Base-by-base conservation (phyloP, 202 grass and related monocot species). In the Schoenoplectus tabernaemontani region DNA sequence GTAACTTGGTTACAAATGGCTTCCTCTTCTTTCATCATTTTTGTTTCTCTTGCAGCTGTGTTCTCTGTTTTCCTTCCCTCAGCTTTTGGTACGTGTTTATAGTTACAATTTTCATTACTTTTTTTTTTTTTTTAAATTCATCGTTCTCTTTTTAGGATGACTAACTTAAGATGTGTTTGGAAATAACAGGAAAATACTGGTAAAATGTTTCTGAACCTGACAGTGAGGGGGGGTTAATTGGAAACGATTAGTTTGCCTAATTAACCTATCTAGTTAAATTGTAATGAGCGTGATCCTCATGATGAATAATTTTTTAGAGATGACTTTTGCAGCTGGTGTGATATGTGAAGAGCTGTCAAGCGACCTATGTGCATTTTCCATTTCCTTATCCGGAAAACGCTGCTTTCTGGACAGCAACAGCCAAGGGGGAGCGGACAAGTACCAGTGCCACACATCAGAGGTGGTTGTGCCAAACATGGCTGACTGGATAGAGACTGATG, bases 401-500 rank as follows among this genome's bases (percentile, higher is more conserved):
- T 93, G 88, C 82, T 59, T 88, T 62, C 84, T 90, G 66, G 91
- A 90, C 74, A 88, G 79, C 56, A 73, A 60, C 59, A 51, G 65
- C 0, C 48, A 83, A 73, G 74, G 77, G 5, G 67, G 73, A 28
- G 16, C 8, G 0, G 57, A 53, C 34, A 62, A 76, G 57, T 84
- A 78, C 38, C 73, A 80, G 76, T 93, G 88, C 86, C 75, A 83
- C 74, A 88, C 84, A 16, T 90, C 91, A 59, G 88, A 87, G 42
- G 88, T 87, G 65, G 33, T 76, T 43, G 82, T 63, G 32, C 23
- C 15, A 3, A 59, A 70, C 56, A 80, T 87, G 78, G 65, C 84
- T 34, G 76, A 82, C 46, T 85, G 78, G 84, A 80, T 93, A 1
- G 91, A 93, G 91, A 79, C 68, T 16, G 88, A 93, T 56, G 82